Base-by-base conservation (phyloP, 345 rosid species). In the Eutrema heterophyllum region DNA sequence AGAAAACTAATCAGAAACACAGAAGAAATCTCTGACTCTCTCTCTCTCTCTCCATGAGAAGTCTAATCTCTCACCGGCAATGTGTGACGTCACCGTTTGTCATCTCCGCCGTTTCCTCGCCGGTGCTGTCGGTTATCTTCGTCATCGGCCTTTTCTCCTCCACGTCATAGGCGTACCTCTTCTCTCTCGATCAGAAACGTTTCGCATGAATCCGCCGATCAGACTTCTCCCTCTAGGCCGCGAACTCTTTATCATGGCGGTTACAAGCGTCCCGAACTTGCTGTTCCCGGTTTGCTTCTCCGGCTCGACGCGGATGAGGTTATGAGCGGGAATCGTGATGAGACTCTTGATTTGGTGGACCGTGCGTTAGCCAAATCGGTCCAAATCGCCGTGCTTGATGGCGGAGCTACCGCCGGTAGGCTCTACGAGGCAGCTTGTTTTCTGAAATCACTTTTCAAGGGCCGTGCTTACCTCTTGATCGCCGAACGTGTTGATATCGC, bases 171-270 rank as follows among this genome's bases (percentile, higher is more conserved):
- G 35, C 72, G 80, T 59, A 39, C 35, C 21, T 39, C 75, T n/a
- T 85, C 85, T 36, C 63, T 78, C 78, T 78, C 86, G 10, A 80
- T 72, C 64, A 61, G 72, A 79, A 74, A 55, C 71, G 44, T 51
- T 49, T 81, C 82, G 38, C 51, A 67, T 39, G 79, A 80, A 39
- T 64, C 81, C 40, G 52, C 77, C 27, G 74, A 83, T 33, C 74
- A 79, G 30, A 80, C 67, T 58, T 76, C 59, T 46, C 85, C 84
- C 2, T 87, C 86, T 12, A 82, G 89, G 49, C 81, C 81, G 24
- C 91, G 93, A 66, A 95, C 99, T 40, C 78, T 88, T n/a, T 95
- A 81, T 71, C 97, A 97, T 9, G 97, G 99, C 46, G 97, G 98
- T 9, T 89, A 79, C 84, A 95, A 92, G 85, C 93, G 97, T 8